Base-by-base conservation (phyloP, 73 alveolate species). In the Paramecium pentaurelia region DNA sequence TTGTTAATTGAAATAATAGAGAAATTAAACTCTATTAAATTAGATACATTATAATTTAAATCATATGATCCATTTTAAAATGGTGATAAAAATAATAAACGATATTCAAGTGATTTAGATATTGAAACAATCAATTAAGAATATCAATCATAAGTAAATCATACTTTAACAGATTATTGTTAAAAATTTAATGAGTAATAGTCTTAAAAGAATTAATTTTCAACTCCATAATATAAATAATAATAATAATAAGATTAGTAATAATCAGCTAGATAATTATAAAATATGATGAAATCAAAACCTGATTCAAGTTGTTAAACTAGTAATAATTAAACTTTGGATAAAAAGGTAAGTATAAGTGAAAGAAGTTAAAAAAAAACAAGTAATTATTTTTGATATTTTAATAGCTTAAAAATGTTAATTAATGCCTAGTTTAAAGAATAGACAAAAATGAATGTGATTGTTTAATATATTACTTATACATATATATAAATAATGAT, bases 281-380 rank as follows among this genome's bases (percentile, higher is more conserved):
- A 28, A 64, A 64, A 34, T 27, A 64, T 64, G 84, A 64, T 64
- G 84, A 64, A 64, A 64, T 64, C 84, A 9, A 64, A 64, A 28
- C 84, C 84, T 12, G 84, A 64, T 32, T 25, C 49, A 3, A 64
- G 84, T 64, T 60, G 83, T 4, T 11, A 64, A 11, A 64, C 84
- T 3, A 64, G 84, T 14, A 64, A 64, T 12, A 64, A 64, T 27
- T 64, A 64, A 34, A 64, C 84, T 32, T 28, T 64, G 12, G 84
- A 64, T 10, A 64, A 64, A 36, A 64, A 64, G 30, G 84, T 64
- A 28, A 64, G 84, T 64, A 64, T 64, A 28, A 64, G 84, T 28
- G 84, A 64, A 64, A 64, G 84, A 9, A 64, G 84, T 64, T 64
- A 64, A 32, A 75, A 75, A 38, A 75, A 38, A 38, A 75, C 60